phyloP scores from a whole-genome alignment of 164 flowering plant genomes.

The Cinnamomum micranthum region DNA sequence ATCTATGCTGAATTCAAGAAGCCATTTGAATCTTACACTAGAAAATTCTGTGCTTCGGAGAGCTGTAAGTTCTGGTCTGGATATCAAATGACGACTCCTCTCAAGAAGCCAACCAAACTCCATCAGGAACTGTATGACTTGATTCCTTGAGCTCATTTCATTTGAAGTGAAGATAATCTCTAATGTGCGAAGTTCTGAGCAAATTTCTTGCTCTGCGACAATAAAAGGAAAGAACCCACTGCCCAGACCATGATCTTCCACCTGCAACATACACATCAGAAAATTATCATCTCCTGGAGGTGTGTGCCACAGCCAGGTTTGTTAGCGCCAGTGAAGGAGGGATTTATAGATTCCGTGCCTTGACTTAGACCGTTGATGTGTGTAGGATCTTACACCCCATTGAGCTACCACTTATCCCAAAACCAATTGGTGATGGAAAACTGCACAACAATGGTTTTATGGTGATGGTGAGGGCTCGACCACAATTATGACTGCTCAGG shows the following conservation, averaged over 20 bases:
- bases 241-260: slow-evolving; percentile 64
- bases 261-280: slow-evolving; percentile 28
- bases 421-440: no score
- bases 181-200: slow-evolving; percentile 61
- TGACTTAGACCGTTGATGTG: not conserved
- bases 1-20: slow-evolving; percentile 64
- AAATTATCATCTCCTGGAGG: not conserved
- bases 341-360: not conserved
- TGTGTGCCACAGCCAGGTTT: not conserved
- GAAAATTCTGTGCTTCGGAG: slow-evolving; percentile 34
- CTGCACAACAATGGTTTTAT: no score
- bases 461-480: no score
- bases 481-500: no score
- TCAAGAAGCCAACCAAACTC: slow-evolving; percentile 89
- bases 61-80: slow-evolving; percentile 27
- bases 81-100: slow-evolving; percentile 33
- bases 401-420: no score
- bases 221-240: slow-evolving; percentile 72
- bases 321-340: not conserved
- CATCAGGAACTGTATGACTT: slow-evolving; percentile 56
- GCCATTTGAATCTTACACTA: slow-evolving; percentile 52
- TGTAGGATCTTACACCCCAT: no score
- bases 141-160: slow-evolving; percentile 26
- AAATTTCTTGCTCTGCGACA: slow-evolving; percentile 66
- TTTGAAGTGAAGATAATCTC: slow-evolving; percentile 33